Conservation (phyloP, 345 rosid genomes). For the Kernera saxatilis region DNA sequence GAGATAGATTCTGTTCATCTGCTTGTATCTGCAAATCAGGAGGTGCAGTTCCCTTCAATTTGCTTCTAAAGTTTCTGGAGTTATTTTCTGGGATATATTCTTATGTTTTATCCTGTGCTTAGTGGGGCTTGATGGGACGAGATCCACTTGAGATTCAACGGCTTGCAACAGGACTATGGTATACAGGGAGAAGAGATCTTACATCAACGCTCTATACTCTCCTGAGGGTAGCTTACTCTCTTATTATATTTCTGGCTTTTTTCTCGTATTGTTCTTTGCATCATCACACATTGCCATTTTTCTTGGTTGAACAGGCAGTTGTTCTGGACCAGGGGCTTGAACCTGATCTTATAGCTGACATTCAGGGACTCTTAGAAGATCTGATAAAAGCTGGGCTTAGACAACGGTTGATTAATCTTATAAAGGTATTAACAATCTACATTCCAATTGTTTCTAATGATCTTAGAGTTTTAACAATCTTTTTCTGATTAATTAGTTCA, state of each 20-base stretch:
- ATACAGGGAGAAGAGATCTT: conserved; percentile 83
- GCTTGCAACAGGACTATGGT: conserved; percentile 94
- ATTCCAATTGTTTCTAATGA: neutral
- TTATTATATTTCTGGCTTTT: neutral
- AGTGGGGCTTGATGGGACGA: conserved; percentile 91
- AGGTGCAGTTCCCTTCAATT: conserved; percentile 41
- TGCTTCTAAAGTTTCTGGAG: neutral
- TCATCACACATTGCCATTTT: neutral
- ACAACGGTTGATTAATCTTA: conserved; percentile 63
- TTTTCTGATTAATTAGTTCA: neutral
- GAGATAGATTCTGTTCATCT: conserved; percentile 80
- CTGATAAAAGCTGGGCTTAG: conserved; percentile 69
- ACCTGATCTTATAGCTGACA: conserved; percentile 63
- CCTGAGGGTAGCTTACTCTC: conserved; percentile 51
- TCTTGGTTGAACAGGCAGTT: conserved; percentile 54
- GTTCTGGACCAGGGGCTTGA: conserved; percentile 85
- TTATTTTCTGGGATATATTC: neutral
- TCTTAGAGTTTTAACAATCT: neutral
- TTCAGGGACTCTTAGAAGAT: conserved; percentile 76
- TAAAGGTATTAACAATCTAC: conserved; percentile 81
- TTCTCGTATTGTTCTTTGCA: conserved; percentile 2
- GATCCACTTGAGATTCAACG: conserved; percentile 74
- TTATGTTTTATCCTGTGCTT: conserved; percentile 13
- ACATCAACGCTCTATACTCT: conserved; percentile 69
- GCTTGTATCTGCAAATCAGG: conserved; percentile 88